A percentile compares a stretch with the other conserved stretches of the same genome.
phyloP scores from a whole-genome alignment of 208 protist species.

The Zelonia costaricensis region DNA sequence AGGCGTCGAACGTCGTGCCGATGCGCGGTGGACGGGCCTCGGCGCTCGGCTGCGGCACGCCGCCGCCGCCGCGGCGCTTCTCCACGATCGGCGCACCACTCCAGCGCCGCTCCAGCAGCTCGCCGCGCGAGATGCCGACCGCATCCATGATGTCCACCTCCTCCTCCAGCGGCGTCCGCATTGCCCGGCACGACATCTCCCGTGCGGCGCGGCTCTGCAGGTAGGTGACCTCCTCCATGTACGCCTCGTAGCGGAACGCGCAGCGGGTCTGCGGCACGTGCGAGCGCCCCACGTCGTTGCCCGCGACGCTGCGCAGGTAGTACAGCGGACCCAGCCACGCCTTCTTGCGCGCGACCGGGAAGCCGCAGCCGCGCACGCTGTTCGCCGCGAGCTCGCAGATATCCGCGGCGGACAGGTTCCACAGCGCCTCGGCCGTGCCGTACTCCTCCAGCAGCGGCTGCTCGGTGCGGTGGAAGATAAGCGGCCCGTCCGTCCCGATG shows the following conservation, averaged over 20 bases:
- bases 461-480: conserved; percentile 97
- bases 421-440: conserved; percentile 83
- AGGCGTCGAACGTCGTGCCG: conserved; percentile 1
- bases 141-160: conserved; percentile 51
- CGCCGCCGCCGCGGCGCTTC: neutral
- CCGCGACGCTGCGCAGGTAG: conserved; percentile 54
- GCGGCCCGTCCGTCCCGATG: conserved; percentile 94
- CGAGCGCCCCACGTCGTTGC: conserved; percentile 92
- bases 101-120: conserved; percentile 46
- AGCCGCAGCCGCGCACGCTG: conserved; percentile 81
- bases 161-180: conserved; percentile 52
- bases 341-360: conserved; percentile 59
- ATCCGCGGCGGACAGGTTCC: conserved; percentile 79
- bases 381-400: conserved; percentile 84
- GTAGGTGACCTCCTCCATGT: conserved; percentile 84
- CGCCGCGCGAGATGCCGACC: conserved; percentile 48
- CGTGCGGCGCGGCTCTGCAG: conserved; percentile 53
- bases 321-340: conserved; percentile 75
- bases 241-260: conserved; percentile 93
- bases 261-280: conserved; percentile 95
- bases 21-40: conserved; percentile 5
- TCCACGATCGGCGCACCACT: conserved; percentile 5
- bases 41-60: neutral
- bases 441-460: conserved; percentile 93
- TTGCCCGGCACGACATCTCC: conserved; percentile 40